Conservation (phyloP, 2,329 filamentous ascomycete genomes). For the Chaetomiaceae sp. region DNA sequence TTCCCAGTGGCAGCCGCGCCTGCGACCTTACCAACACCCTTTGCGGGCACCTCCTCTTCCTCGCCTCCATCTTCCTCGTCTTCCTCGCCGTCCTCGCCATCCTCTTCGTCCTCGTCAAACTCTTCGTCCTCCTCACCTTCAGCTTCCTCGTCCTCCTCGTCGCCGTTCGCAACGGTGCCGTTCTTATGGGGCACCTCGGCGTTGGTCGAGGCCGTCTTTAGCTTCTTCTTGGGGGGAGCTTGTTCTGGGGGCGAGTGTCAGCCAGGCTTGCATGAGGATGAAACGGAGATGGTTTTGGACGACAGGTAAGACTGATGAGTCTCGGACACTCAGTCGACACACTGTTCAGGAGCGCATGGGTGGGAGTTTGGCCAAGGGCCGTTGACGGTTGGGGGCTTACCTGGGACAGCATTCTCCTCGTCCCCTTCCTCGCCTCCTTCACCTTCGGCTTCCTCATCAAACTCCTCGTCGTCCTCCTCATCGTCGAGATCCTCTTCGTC, state of each 20-base stretch:
- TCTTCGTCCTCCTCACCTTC: conserved; percentile 24
- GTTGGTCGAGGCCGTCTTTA: conserved; percentile 40
- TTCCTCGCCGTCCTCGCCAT: conserved; percentile 26
- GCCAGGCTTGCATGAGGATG: background rate
- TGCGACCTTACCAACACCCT: conserved; percentile 18
- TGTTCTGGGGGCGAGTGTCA: conserved; percentile 30
- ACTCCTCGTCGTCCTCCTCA: conserved; percentile 34
- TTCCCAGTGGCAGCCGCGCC: background rate
- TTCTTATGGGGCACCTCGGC: conserved; percentile 33
- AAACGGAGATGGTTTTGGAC: background rate
- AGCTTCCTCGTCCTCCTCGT: conserved; percentile 21
- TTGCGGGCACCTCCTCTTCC: conserved; percentile 28
- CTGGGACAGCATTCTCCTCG: conserved; percentile 36
- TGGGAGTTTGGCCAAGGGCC: background rate
- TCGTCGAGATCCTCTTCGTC: conserved; percentile 30
- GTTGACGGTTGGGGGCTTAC: conserved; percentile 28
- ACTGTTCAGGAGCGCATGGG: background rate
- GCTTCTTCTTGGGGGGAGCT: conserved; percentile 49
- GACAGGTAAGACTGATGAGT: background rate
- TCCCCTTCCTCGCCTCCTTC: conserved; percentile 35
- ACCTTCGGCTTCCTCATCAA: conserved; percentile 22
- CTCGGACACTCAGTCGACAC: background rate
- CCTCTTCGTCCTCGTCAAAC: conserved; percentile 27
- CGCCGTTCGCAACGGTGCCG: conserved; percentile 25
- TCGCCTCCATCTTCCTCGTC: conserved; percentile 30